These are phyloP conservation scores for Uronychia binucleata DNA, from an alignment of 73 alveolate species.

Conservation along the genomic window DNA sequence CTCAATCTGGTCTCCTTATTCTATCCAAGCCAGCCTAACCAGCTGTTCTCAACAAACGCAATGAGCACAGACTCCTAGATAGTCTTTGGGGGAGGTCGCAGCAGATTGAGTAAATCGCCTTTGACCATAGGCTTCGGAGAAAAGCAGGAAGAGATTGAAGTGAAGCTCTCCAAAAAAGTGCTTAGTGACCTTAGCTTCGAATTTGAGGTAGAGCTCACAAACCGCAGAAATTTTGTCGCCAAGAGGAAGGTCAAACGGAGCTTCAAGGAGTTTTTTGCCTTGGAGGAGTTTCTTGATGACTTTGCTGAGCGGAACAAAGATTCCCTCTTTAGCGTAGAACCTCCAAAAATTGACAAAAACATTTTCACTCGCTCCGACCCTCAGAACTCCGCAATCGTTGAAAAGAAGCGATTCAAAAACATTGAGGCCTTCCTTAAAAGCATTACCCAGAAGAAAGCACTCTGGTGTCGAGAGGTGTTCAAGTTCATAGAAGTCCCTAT, in stretches of 20 bases:
- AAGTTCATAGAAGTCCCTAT: background rate
- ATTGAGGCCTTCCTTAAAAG: background rate
- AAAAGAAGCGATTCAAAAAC: background rate
- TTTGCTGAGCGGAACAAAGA: background rate
- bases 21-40: background rate
- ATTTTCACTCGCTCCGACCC: background rate
- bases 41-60: background rate
- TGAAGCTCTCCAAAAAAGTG: background rate
- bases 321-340: background rate
- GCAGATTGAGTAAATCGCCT: background rate
- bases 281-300: background rate
- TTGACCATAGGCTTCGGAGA: background rate
- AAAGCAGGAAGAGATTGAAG: background rate
- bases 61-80: background rate
- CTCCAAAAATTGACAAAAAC: background rate
- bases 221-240: background rate
- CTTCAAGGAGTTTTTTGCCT: background rate
- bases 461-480: slow-evolving; percentile 10
- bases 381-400: background rate
- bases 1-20: background rate
- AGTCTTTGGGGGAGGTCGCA: background rate
- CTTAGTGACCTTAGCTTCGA: background rate
- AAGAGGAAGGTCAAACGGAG: background rate
- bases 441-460: background rate
- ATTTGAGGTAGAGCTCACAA: background rate